Evolutionary conservation across 306 rosid species (phyloP), one percentile per base, ranked within the genome.

Genomic region (Vigna radiata): DNA sequence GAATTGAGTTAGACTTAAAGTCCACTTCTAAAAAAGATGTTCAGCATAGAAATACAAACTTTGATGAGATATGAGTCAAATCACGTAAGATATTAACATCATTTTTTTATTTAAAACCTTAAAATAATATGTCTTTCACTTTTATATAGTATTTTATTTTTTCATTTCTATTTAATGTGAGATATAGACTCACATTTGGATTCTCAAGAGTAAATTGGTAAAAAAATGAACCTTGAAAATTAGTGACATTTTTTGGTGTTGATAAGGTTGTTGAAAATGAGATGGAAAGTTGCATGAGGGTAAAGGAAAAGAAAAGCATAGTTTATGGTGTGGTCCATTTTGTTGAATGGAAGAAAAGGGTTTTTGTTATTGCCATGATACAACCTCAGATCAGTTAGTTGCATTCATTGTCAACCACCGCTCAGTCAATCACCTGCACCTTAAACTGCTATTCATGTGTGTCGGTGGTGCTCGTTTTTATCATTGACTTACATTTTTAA

Each of bases 331-430:
- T 36, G 46, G 2, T 14, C 63, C 29, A 70, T n/a, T 9, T 53
- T 23, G 3, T 16, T 59, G n/a, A 4, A 25, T 60, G 59, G 13
- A 59, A 44, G 18, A 59, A 27, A 31, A 43, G 55, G 9, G 4
- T 72, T 25, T 8, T 29, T 29, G 41, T 7, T 14, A 9, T 29
- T 13, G n/a, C 10, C 48, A 29, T 48, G 61, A 4, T 23, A 44
- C 59, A 62, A 61, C 4, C n/a, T 18, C 13, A 33, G 6, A n/a
- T 41, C 53, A 15, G 17, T 33, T 65, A 29, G 66, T 65, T 63
- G 66, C 55, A 5, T 76, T 50, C 33, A 21, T 16, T 52, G 31
- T 50, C 79, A 76, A 15, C 80, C 43, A 65, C 73, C 29, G 7
- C 9, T 14, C 6, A 2, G 44, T 39, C 11, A 39, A 3, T 18